Conservation (phyloP, 441 rosid species). For the Raphanus hybrid region DNA sequence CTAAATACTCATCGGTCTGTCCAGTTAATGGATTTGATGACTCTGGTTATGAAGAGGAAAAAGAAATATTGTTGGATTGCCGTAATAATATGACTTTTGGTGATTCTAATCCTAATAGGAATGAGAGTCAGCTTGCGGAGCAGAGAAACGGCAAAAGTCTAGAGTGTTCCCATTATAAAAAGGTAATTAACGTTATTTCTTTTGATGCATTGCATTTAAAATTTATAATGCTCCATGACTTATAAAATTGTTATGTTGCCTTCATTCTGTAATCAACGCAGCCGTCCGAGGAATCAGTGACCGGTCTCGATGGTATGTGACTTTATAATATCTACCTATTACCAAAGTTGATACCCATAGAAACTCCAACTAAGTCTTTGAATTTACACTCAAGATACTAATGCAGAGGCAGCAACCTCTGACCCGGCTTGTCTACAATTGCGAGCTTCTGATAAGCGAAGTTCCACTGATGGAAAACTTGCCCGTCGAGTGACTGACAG, state of each 20-base stretch:
- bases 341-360: neutral
- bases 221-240: neutral
- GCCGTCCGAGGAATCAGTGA: constrained; percentile 35
- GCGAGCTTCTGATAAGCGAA: constrained; percentile 48
- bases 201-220: constrained; percentile 21
- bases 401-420: constrained; percentile 30
- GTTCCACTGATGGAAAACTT: constrained; percentile 49
- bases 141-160: constrained; percentile 23
- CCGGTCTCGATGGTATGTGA: constrained; percentile 34
- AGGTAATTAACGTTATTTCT: constrained; percentile 20
- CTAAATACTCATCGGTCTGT: constrained; percentile 79
- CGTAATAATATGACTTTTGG: constrained; percentile 76
- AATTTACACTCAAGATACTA: constrained; percentile 5
- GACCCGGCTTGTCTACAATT: constrained; percentile 40
- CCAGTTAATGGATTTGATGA: constrained; percentile 63
- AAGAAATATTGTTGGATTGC: constrained; percentile 71
- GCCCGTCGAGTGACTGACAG: constrained; percentile 46
- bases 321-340: constrained; percentile 3
- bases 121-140: constrained; percentile 34
- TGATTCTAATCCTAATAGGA: constrained; percentile 43
- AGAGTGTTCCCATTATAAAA: constrained; percentile 4
- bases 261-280: constrained; percentile 24
- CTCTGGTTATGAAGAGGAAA: constrained; percentile 74
- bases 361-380: constrained; percentile 5
- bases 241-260: constrained; percentile 20